These are phyloP conservation scores for Calonectria hongkongensis DNA, from an alignment of 2,329 filamentous ascomycete species.

Conservation along the genomic window DNA sequence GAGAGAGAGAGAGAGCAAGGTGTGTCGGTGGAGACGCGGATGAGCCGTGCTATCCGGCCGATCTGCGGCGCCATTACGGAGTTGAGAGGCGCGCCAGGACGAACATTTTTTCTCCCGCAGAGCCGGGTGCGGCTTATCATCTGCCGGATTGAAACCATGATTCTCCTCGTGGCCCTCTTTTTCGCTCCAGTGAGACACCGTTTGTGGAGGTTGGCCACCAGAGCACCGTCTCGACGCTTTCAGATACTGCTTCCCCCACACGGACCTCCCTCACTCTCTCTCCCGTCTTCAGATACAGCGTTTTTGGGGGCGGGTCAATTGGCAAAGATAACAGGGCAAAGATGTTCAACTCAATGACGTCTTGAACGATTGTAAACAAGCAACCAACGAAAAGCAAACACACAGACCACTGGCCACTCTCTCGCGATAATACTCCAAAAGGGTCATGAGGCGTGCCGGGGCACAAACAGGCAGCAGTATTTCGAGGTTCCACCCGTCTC, in stretches of 20 bases:
- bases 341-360: conserved; percentile 25
- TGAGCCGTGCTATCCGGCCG: conserved; percentile 43
- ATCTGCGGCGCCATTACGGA: conserved; percentile 42
- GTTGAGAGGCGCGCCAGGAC: not conserved
- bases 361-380: not conserved
- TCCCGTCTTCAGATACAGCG: conserved; percentile 8
- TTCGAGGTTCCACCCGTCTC: conserved; percentile 34
- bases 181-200: conserved; percentile 19
- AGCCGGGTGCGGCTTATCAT: conserved; percentile 15
- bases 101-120: conserved; percentile 8
- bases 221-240: not conserved
- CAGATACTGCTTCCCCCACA: not conserved
- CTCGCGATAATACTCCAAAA: not conserved
- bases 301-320: not conserved
- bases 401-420: not conserved
- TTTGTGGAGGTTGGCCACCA: conserved; percentile 11
- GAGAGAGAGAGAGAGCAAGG: conserved; percentile 23
- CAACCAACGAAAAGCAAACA: not conserved
- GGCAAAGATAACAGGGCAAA: not conserved
- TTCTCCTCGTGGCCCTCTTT: not conserved
- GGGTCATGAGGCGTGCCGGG: conserved; percentile 24
- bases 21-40: conserved; percentile 10
- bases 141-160: not conserved
- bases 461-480: conserved; percentile 41
- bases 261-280: too few species aligned